A percentile compares a stretch with the other conserved stretches of the same genome.
These are phyloP conservation scores for Sanguinoderma infundibulare DNA, from an alignment of 1,284 basidiomycete genomes.

Conservation along the genomic window DNA sequence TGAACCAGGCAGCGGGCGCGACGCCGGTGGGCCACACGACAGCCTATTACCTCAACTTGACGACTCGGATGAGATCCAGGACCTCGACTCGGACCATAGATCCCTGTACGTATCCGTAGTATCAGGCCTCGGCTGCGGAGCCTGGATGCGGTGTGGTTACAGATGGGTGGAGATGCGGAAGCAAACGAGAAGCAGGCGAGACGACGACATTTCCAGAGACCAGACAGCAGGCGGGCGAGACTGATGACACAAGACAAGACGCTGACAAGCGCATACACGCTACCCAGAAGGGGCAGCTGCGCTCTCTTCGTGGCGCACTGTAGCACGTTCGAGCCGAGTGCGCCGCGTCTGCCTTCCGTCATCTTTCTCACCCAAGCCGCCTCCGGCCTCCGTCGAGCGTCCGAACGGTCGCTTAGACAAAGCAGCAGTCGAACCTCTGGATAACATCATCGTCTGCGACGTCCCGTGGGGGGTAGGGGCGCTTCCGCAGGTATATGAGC, in stretches of 20 bases:
- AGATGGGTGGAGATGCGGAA: background rate
- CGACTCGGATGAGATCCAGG: background rate
- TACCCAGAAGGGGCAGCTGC: background rate
- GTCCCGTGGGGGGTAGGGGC: slow-evolving; percentile 25
- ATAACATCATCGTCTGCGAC: slow-evolving; percentile 24
- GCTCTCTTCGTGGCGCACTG: background rate
- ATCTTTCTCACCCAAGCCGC: background rate
- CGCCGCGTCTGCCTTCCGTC: background rate
- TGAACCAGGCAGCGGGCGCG: too few species aligned
- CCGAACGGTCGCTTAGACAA: slow-evolving; percentile 4
- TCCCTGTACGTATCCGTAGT: background rate
- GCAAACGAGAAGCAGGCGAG: background rate
- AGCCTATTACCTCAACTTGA: background rate
- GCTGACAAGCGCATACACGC: background rate
- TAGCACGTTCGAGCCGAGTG: background rate
- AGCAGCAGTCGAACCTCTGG: slow-evolving; percentile 22
- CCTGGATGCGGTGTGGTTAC: background rate
- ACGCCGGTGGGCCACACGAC: background rate
- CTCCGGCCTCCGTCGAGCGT: background rate
- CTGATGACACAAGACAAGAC: slow-evolving; percentile 1
- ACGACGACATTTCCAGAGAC: background rate
- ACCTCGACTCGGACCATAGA: background rate
- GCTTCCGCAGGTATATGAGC: slow-evolving; percentile 25
- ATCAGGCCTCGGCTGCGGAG: background rate
- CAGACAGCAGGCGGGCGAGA: background rate